Evolutionary conservation across 2,329 filamentous ascomycete genomes (phyloP), one percentile per base, ranked within the genome.

Genomic region (Volutella citrinella): DNA sequence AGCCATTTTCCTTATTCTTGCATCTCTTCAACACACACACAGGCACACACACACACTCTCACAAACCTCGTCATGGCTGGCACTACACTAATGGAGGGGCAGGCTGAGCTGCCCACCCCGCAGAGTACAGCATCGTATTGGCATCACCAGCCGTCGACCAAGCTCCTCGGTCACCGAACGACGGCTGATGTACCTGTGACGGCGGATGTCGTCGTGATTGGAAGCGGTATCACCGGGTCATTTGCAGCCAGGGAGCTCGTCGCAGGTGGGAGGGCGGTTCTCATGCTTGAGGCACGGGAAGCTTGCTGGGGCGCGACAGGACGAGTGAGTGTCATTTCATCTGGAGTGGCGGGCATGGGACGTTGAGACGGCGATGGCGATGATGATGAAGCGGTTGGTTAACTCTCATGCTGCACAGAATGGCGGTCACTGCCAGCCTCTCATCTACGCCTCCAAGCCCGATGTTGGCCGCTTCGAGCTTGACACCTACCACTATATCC

Each of bases 281-380:
- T 90, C 6, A 73, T 90, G 66, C 68, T 91, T 6, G 86, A 91
- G 61, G 86, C 86, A 11, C 71, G 86, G 49, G 85, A 90, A 65
- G 84, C 81, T 5, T 90, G 85, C 54, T 89, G 78, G 76, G 86
- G 86, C 13, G 86, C 86, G n/a, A 91, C 85, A 2, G 85, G 86
- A n/a, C 66, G 85, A 53, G 82, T 86, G 53, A 69, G 78, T 69
- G 14, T 10, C 22, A 10, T 28, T 29, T 38, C 32, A n/a, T n/a
- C n/a, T n/a, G n/a, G n/a, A n/a, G n/a, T n/a, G n/a, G n/a, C n/a
- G n/a, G n/a, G n/a, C n/a, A n/a, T n/a, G n/a, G n/a, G n/a, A n/a
- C n/a, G n/a, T n/a, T n/a, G n/a, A n/a, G n/a, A n/a, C n/a, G n/a
- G n/a, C n/a, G 5, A 7, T 18, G 19, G 21, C 9, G 13, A 18